These are phyloP conservation scores for Diaporthe capsici DNA, from an alignment of 2,329 filamentous ascomycete genomes.

Conservation along the genomic window DNA sequence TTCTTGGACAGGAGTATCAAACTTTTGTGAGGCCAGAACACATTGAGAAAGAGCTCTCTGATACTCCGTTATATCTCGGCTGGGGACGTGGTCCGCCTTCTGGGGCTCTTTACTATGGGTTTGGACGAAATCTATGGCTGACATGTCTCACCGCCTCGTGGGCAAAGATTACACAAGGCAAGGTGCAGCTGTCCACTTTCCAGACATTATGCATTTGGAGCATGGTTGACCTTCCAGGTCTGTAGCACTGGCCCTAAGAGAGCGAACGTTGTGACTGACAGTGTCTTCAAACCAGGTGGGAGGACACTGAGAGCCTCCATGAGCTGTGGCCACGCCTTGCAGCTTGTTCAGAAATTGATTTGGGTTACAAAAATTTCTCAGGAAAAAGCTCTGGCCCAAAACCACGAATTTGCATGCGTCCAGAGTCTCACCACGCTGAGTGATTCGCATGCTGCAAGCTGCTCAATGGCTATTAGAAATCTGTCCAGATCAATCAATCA, in stretches of 20 bases:
- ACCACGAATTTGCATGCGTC: not conserved
- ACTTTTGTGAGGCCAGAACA: too few relatives aligned
- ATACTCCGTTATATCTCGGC: too few relatives aligned
- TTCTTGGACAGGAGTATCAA: too few relatives aligned
- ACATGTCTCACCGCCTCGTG: not conserved
- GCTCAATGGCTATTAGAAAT: not conserved
- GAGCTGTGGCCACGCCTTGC: slow-evolving; percentile 11
- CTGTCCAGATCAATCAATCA: not conserved
- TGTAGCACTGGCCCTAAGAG: not conserved
- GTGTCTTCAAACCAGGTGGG: not conserved
- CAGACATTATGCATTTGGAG: slow-evolving; percentile 10
- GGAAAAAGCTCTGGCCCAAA: not conserved
- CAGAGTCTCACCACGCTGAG: not conserved
- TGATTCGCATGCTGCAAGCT: not conserved
- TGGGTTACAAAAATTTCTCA: not conserved
- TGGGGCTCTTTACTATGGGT: too few relatives aligned
- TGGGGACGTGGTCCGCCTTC: too few relatives aligned
- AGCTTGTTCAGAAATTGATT: slow-evolving; percentile 1
- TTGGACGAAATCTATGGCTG: not conserved
- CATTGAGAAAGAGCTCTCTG: too few relatives aligned
- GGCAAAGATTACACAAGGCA: not conserved
- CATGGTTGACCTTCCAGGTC: slow-evolving; percentile 12
- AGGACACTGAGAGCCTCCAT: not conserved
- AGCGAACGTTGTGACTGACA: not conserved
- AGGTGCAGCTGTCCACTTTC: slow-evolving; percentile 8